A percentile compares a stretch with the other conserved stretches of the same genome.
phyloP scores from a whole-genome alignment of 208 protist species.

The Porcisia hertigi region DNA sequence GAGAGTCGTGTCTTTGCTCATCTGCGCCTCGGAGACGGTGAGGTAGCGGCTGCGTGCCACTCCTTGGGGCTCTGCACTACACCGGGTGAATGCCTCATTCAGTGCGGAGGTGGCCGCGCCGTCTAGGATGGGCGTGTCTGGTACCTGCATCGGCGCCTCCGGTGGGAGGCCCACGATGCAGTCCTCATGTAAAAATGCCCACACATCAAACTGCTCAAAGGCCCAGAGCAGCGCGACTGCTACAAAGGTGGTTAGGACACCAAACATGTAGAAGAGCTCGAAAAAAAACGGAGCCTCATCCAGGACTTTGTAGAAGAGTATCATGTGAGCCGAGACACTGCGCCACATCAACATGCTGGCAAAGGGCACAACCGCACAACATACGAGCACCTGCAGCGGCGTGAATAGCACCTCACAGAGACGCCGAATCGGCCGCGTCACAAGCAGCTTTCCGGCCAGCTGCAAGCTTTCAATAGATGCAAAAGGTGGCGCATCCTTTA shows the following conservation, averaged over 20 bases:
- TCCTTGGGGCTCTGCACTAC: neutral
- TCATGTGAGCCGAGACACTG: neutral
- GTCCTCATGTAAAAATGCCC: slow-evolving; percentile 27
- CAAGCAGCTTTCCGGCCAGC: slow-evolving; percentile 4
- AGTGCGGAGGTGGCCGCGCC: slow-evolving; percentile 1
- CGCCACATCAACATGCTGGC: slow-evolving; percentile 5
- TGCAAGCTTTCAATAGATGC: slow-evolving; percentile 4
- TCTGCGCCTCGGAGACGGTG: neutral
- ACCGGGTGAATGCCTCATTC: slow-evolving; percentile 16
- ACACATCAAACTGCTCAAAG: slow-evolving; percentile 18
- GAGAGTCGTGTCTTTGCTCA: slow-evolving; percentile 3
- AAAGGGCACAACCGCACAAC: neutral
- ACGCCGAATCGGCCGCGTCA: neutral
- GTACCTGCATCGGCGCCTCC: slow-evolving; percentile 6
- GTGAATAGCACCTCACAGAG: neutral
- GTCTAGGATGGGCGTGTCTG: neutral
- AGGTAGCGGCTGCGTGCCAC: slow-evolving; percentile 8
- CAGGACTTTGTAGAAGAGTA: neutral
- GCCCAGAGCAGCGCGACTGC: slow-evolving; percentile 4
- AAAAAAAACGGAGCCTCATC: neutral
- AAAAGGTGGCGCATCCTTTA: slow-evolving; percentile 10
- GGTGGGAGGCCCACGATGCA: slow-evolving; percentile 18
- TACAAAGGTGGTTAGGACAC: slow-evolving; percentile 5
- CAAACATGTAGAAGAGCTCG: neutral
- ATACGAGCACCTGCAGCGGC: slow-evolving; percentile 5